Conservation (phyloP, 768 basidiomycete species). For the Coprinellus micaceus region DNA sequence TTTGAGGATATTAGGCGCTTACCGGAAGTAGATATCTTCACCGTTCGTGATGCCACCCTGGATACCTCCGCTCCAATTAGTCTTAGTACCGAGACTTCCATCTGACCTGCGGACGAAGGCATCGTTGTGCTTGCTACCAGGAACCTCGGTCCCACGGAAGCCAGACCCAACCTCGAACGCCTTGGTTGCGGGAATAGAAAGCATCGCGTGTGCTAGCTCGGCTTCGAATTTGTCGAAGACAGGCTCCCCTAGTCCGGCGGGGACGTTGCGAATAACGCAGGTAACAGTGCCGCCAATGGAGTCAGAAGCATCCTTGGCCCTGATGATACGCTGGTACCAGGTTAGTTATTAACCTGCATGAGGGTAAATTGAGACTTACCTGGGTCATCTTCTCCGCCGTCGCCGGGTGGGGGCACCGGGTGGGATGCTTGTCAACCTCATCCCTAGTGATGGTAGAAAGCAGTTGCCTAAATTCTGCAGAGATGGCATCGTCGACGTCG, state of each 20-base stretch:
- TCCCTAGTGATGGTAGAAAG: constrained; percentile 78
- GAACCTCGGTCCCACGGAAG: constrained; percentile 90
- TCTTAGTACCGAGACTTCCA: constrained; percentile 75
- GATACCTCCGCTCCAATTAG: constrained; percentile 96
- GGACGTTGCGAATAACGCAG: constrained; percentile 89
- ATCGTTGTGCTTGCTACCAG: constrained; percentile 93
- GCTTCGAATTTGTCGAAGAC: constrained; percentile 99
- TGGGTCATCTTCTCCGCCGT: constrained; percentile 90
- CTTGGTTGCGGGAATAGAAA: constrained; percentile 98
- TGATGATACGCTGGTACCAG: constrained; percentile 76
- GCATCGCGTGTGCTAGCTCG: constrained; percentile 93
- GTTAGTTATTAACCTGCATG: background rate
- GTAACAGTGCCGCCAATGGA: constrained; percentile 98
- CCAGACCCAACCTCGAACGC: constrained; percentile 98
- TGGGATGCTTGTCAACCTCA: constrained; percentile 82
- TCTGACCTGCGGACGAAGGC: constrained; percentile 62
- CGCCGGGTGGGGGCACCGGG: constrained; percentile 86
- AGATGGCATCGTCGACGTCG: constrained; percentile 68
- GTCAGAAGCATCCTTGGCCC: constrained; percentile 85
- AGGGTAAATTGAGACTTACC: constrained; percentile 39
- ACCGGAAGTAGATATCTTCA: constrained; percentile 97
- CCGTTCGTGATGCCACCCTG: constrained; percentile 98
- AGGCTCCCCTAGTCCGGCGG: constrained; percentile 92
- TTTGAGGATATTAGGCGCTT: constrained; percentile 19
- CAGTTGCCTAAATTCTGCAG: constrained; percentile 78